Conservation (phyloP, 495 filamentous ascomycete genomes). For the Podospora didyma region DNA sequence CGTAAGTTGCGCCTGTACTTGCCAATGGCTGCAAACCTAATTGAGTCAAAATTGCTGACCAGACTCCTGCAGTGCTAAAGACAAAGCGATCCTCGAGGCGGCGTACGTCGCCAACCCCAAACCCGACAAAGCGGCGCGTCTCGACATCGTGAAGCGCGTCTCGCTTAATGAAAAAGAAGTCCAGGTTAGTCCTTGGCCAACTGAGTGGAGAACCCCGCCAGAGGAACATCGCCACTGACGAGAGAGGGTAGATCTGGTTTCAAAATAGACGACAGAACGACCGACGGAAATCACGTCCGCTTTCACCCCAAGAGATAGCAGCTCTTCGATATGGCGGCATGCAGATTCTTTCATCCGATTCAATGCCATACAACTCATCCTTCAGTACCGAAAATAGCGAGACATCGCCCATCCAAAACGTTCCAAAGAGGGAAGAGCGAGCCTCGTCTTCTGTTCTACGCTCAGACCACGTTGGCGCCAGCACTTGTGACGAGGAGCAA, state of each 20-base stretch:
- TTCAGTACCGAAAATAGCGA: constrained; percentile 19
- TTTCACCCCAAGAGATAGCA: constrained; percentile 75
- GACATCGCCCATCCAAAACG: constrained; percentile 20
- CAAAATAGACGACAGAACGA: constrained; percentile 95
- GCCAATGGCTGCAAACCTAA: background rate
- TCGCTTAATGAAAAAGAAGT: constrained; percentile 95
- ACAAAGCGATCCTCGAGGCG: constrained; percentile 85
- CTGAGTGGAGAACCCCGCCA: background rate
- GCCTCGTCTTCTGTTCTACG: constrained; percentile 11
- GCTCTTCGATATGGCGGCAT: constrained; percentile 54
- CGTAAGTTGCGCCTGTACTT: constrained; percentile 32
- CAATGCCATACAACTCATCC: constrained; percentile 34
- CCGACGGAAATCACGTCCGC: constrained; percentile 82
- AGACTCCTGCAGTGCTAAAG: constrained; percentile 60
- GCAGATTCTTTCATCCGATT: constrained; percentile 48
- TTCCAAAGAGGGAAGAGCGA: constrained; percentile 8
- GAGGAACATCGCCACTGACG: constrained; percentile 1
- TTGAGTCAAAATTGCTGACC: constrained; percentile 11
- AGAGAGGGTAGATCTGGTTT: constrained; percentile 82
- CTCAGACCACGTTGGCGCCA: constrained; percentile 11
- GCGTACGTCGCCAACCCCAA: constrained; percentile 84
- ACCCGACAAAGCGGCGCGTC: constrained; percentile 85
- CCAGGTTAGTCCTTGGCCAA: constrained; percentile 62
- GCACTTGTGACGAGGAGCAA: constrained; percentile 7
- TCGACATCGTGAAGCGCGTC: constrained; percentile 78